These are phyloP conservation scores for Pseudogymnoascus sp. DNA, from an alignment of 2,329 filamentous ascomycete genomes.

Conservation along the genomic window DNA sequence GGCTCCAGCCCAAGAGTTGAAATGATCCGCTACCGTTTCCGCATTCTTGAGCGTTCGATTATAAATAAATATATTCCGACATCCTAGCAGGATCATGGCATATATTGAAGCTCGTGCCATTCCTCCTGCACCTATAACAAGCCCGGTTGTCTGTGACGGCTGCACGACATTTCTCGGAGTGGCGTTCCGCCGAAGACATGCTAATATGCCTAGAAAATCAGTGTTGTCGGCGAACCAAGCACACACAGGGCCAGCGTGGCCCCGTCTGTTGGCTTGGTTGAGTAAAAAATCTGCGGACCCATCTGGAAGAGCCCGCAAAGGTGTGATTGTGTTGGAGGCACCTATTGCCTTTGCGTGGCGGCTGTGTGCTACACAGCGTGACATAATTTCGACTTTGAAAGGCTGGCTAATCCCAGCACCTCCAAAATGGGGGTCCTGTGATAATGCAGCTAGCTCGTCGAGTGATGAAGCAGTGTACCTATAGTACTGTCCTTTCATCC, in stretches of 20 bases:
- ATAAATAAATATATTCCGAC: constrained; percentile 65
- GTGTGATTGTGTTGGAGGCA: constrained; percentile 64
- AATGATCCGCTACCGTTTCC: constrained; percentile 58
- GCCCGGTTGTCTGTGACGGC: constrained; percentile 35
- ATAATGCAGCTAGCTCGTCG: constrained; percentile 36
- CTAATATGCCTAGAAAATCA: constrained; percentile 65
- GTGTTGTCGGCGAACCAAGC: constrained; percentile 62
- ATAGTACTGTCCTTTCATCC: constrained; percentile 29
- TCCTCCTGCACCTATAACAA: constrained; percentile 59
- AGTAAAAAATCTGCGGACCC: constrained; percentile 38
- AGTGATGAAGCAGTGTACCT: constrained; percentile 19
- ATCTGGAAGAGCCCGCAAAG: constrained; percentile 41
- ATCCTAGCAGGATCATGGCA: constrained; percentile 67
- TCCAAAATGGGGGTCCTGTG: constrained; percentile 53
- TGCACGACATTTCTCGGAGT: constrained; percentile 62
- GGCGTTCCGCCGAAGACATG: constrained; percentile 52
- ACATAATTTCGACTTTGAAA: constrained; percentile 61
- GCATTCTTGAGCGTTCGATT: constrained; percentile 64
- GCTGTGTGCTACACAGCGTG: constrained; percentile 53
- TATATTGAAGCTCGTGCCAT: constrained; percentile 75
- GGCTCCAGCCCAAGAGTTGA: constrained; percentile 40
- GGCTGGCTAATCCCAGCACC: constrained; percentile 61
- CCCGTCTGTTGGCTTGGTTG: constrained; percentile 22
- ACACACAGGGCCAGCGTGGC: constrained; percentile 53
- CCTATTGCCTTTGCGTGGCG: constrained; percentile 62